These are phyloP conservation scores for Ampelomyces quisqualis DNA, from an alignment of 2,329 filamentous ascomycete species.

Conservation along the genomic window DNA sequence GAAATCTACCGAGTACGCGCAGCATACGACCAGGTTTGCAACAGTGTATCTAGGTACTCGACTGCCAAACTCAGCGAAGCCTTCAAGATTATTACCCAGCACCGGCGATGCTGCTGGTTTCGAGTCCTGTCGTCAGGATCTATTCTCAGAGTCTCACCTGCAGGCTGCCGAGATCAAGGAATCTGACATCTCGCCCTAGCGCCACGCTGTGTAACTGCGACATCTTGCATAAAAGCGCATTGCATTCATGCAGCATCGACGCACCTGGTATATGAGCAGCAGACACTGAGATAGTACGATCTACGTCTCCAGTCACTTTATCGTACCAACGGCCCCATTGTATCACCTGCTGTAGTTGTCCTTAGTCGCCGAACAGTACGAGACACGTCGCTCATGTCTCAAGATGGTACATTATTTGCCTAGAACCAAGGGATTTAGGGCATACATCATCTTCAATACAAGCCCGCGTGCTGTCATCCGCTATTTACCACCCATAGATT, in stretches of 20 bases:
- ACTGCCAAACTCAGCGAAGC: too few species aligned
- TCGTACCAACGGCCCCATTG: background rate
- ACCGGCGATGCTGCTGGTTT: too few species aligned
- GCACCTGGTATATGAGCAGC: background rate
- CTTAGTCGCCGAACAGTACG: background rate
- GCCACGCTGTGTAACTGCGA: background rate
- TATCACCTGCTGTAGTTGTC: background rate
- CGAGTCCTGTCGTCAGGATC: background rate
- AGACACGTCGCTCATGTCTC: slow-evolving; percentile 1
- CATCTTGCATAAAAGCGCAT: background rate
- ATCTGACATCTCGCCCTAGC: background rate
- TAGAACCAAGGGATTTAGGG: background rate
- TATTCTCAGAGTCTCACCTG: background rate
- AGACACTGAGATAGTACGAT: too few species aligned
- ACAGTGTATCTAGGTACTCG: too few species aligned
- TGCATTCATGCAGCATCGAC: background rate
- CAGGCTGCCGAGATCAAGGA: too few species aligned
- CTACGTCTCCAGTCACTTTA: background rate
- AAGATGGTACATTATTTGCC: background rate
- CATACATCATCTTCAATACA: background rate
- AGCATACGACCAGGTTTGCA: too few species aligned
- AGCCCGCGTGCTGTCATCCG: background rate
- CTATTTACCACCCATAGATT: background rate
- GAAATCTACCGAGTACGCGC: too few species aligned
- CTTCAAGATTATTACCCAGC: too few species aligned